Evolutionary conservation across 129 eudicot genomes (phyloP).

Genomic region (Escallonia rubra): DNA sequence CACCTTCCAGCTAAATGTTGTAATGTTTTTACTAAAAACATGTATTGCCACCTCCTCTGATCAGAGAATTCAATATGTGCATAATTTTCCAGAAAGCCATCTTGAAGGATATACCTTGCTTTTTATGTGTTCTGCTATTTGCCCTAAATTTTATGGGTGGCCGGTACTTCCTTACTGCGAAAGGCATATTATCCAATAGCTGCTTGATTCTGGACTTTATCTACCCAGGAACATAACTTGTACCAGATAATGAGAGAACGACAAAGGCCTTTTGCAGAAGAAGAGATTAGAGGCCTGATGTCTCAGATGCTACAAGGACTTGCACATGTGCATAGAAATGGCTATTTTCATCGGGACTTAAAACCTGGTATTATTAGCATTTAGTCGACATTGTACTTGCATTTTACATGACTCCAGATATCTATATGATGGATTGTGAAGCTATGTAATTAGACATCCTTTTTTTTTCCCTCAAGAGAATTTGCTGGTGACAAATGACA

Average conservation of each 20-base stretch:
- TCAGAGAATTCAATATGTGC: too few species aligned
- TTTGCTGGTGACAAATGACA: constrained; percentile 73
- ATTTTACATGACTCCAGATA: not conserved
- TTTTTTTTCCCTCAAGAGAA: constrained; percentile 51
- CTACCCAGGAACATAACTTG: constrained; percentile 68
- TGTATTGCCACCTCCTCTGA: too few species aligned
- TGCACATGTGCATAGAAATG: constrained; percentile 75
- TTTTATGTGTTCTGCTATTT: not conserved
- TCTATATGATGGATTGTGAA: not conserved
- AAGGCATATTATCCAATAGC: not conserved
- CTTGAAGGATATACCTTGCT: not conserved
- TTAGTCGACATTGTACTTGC: constrained; percentile 2
- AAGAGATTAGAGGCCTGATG: constrained; percentile 68
- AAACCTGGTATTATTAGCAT: constrained; percentile 78
- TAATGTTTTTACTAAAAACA: too few species aligned
- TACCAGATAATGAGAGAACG: constrained; percentile 73
- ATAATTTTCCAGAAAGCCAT: too few species aligned
- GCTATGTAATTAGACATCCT: not conserved
- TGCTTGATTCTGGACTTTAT: constrained; percentile 7
- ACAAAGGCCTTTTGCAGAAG: constrained; percentile 70
- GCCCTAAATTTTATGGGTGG: not conserved
- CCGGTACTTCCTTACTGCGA: not conserved
- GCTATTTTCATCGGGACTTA: constrained; percentile 87
- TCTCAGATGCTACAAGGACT: constrained; percentile 86
- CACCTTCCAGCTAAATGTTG: too few species aligned